These are phyloP conservation scores for Dendrothele bispora DNA, from an alignment of 768 basidiomycete species.

Conservation along the genomic window DNA sequence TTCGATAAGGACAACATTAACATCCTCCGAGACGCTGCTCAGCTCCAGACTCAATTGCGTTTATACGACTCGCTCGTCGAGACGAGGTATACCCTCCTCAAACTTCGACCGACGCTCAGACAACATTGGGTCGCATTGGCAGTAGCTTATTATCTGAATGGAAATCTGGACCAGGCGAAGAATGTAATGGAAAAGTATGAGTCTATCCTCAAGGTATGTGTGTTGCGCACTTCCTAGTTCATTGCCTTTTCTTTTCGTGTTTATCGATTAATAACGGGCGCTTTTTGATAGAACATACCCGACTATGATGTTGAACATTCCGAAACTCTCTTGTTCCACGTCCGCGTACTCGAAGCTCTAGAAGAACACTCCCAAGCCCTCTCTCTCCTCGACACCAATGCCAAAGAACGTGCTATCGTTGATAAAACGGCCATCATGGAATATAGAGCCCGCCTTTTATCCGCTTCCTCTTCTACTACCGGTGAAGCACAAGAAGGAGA, in stretches of 20 bases:
- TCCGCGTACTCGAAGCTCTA: constrained; percentile 70
- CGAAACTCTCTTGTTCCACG: constrained; percentile 78
- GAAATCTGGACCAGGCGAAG: constrained; percentile 68
- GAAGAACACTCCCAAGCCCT: constrained; percentile 64
- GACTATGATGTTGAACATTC: constrained; percentile 81
- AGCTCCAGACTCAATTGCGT: constrained; percentile 86
- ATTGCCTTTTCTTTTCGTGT: neutral
- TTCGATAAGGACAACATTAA: constrained; percentile 97
- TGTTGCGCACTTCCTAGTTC: neutral
- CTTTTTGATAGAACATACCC: constrained; percentile 68
- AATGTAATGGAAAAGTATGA: constrained; percentile 75
- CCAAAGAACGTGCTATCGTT: constrained; percentile 65
- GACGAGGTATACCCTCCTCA: constrained; percentile 79
- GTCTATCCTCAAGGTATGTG: constrained; percentile 64
- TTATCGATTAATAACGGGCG: too few species aligned
- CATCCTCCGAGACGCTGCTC: constrained; percentile 87
- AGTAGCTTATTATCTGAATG: constrained; percentile 84
- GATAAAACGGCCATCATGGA: constrained; percentile 72
- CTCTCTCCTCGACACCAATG: constrained; percentile 58
- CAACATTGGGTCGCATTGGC: constrained; percentile 90
- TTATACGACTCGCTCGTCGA: constrained; percentile 77
- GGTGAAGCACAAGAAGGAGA: too few species aligned
- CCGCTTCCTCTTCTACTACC: too few species aligned
- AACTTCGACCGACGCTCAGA: constrained; percentile 77
- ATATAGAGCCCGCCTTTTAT: constrained; percentile 75